These are phyloP conservation scores for Sporothrix sp. DNA, from an alignment of 2,329 filamentous ascomycete genomes.

Conservation along the genomic window DNA sequence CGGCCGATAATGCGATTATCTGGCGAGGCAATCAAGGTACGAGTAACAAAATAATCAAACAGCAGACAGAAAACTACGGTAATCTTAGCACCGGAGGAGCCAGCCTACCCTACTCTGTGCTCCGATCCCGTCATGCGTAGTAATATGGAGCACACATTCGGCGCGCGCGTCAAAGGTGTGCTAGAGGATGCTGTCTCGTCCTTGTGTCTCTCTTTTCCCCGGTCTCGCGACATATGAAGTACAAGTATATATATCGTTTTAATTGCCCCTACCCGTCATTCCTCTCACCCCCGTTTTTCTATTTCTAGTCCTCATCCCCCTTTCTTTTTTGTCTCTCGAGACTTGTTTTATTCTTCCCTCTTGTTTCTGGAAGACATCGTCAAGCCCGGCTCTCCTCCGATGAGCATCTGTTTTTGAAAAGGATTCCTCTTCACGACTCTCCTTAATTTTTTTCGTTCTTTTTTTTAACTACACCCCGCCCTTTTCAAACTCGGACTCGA, in stretches of 20 bases:
- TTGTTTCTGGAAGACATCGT: not conserved
- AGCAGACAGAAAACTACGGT: too few species aligned
- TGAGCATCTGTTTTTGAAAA: not conserved
- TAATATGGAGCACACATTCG: not conserved
- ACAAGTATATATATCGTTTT: slow-evolving; percentile 7
- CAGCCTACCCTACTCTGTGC: too few species aligned
- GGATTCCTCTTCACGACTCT: slow-evolving; percentile 1
- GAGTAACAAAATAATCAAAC: not conserved
- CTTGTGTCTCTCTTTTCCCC: not conserved
- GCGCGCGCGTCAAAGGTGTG: not conserved
- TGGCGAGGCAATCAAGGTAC: not conserved
- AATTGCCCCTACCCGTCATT: not conserved
- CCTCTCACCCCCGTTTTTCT: not conserved
- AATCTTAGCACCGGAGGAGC: too few species aligned
- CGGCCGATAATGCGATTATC: slow-evolving; percentile 5
- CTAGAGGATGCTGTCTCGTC: not conserved
- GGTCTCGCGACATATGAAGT: not conserved
- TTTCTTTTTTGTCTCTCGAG: not conserved
- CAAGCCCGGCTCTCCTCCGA: not conserved
- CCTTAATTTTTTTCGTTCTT: not conserved
- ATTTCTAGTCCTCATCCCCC: slow-evolving; percentile 7
- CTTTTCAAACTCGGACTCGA: not conserved
- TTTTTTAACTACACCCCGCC: not conserved
- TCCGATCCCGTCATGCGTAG: slow-evolving; percentile 6
- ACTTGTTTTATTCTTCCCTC: slow-evolving; percentile 1